Base-by-base conservation (phyloP, 2,329 filamentous ascomycete genomes). In the Trichoderma brevicompactum region DNA sequence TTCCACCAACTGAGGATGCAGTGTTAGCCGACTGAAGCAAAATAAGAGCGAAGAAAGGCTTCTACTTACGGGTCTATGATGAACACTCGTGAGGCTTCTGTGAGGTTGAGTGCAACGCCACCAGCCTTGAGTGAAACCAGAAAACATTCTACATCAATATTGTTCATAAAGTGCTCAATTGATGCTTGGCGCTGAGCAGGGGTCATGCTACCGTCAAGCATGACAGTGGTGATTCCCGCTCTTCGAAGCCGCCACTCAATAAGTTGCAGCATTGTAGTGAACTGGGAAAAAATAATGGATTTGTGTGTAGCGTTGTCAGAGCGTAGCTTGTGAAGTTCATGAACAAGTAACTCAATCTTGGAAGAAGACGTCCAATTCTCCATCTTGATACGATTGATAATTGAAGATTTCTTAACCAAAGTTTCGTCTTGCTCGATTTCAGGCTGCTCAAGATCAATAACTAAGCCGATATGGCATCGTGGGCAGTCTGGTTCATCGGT, bases 321-420 rank as follows among this genome's bases (percentile, higher is more conserved):
- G 65, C 95, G 89, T 44, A 98, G 85, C 76, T 92, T 91, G 81
- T 96, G 95, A 2, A 99, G 85, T 74, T 98, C 93, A 74, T 97
- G 96, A 9, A 98, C 90, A 6, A 99, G 86, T 76, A 96, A 89
- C 79, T 99, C 95, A 70, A 99, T 99, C 81, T 99, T 99, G 68
- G 94, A 97, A 1, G 93, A 97, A 0, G 92, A 97, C 0, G 93
- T 97, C 95, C 95, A 99, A 73, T 98, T 92, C 76, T 96, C 92
- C 94, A 98, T 97, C 78, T 94, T 92, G 79, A 99, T 98, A 64
- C 95, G 91, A 77, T 98, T 98, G 82, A 98, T 96, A 76, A 99
- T 99, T 1, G 93, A 97, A 13, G 89, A 94, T 79, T 97, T 97
- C 84, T 97, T 97, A 66, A 97, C 88, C 7, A 89, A 80, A 1